These are phyloP conservation scores for Beta vulgaris DNA, from an alignment of 148 eudicot genomes.

Conservation along the genomic window DNA sequence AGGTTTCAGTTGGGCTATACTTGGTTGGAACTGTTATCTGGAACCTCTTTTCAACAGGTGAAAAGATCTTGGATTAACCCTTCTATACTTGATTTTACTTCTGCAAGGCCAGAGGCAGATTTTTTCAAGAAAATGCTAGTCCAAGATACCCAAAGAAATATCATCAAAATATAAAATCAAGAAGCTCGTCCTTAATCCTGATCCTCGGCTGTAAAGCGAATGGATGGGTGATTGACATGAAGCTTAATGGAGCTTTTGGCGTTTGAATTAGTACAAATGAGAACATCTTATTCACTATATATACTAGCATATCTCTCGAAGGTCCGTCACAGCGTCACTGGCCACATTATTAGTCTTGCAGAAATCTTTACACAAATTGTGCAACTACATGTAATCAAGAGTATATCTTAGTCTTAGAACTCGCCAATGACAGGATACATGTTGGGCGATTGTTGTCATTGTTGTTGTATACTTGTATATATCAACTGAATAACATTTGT, in stretches of 20 bases:
- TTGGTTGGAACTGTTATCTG: conserved; percentile 85
- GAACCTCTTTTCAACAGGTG: conserved; percentile 89
- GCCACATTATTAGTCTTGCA: background rate
- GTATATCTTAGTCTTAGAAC: conserved; percentile 3
- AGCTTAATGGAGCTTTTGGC: background rate
- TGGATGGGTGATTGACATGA: background rate
- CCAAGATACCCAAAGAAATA: background rate
- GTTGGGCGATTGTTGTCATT: background rate
- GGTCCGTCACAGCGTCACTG: conserved; percentile 1
- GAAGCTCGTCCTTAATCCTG: background rate
- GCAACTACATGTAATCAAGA: conserved; percentile 18
- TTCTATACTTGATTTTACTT: background rate
- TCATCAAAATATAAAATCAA: background rate
- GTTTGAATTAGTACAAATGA: background rate
- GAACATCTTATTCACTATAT: background rate
- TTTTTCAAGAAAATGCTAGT: background rate
- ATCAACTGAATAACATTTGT: background rate
- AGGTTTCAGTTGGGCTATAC: conserved; percentile 84
- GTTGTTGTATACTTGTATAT: conserved; percentile 15
- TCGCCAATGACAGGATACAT: background rate
- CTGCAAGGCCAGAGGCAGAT: conserved; percentile 7
- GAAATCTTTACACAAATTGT: conserved; percentile 12
- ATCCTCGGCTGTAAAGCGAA: background rate
- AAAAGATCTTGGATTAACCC: conserved; percentile 66
- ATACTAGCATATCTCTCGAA: background rate